Evolutionary conservation across 192 early-diverging fungal genomes (phyloP).

Genomic region (Globomyces pollinis-pini): DNA sequence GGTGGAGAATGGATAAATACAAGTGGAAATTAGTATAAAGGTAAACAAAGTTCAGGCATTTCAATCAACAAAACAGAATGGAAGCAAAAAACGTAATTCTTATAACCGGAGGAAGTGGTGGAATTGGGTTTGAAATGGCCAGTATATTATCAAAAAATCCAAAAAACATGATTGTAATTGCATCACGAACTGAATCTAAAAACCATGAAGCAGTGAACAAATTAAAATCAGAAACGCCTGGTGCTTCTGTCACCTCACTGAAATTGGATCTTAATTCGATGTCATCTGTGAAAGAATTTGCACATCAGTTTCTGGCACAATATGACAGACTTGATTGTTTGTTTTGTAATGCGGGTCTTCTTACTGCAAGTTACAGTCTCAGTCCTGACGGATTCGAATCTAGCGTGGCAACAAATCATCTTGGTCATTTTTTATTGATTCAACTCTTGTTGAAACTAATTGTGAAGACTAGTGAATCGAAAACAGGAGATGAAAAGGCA

Average conservation of each 20-base stretch:
- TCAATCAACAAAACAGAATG: too few species aligned
- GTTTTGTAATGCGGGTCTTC: constrained; percentile 13
- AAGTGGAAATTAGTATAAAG: too few species aligned
- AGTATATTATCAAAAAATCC: background rate
- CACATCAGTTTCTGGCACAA: background rate
- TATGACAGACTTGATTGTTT: background rate
- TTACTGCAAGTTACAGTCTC: background rate
- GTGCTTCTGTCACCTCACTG: background rate
- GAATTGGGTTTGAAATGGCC: constrained; percentile 3
- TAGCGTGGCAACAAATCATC: constrained; percentile 16
- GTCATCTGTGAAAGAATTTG: background rate
- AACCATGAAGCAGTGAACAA: background rate
- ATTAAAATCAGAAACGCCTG: background rate
- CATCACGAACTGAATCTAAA: constrained; percentile 1
- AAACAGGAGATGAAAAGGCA: background rate
- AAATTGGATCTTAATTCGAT: background rate
- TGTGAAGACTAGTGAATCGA: background rate
- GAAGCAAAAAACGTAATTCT: background rate
- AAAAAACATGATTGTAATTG: constrained; percentile 7
- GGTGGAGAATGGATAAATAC: too few species aligned
- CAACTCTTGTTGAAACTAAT: background rate
- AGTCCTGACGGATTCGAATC: constrained; percentile 5
- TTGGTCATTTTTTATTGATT: constrained; percentile 25
- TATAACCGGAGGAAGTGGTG: background rate
- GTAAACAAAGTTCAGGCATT: too few species aligned